Base-by-base conservation (phyloP, 2,329 filamentous ascomycete genomes). In the Aspergillus amoenus region DNA sequence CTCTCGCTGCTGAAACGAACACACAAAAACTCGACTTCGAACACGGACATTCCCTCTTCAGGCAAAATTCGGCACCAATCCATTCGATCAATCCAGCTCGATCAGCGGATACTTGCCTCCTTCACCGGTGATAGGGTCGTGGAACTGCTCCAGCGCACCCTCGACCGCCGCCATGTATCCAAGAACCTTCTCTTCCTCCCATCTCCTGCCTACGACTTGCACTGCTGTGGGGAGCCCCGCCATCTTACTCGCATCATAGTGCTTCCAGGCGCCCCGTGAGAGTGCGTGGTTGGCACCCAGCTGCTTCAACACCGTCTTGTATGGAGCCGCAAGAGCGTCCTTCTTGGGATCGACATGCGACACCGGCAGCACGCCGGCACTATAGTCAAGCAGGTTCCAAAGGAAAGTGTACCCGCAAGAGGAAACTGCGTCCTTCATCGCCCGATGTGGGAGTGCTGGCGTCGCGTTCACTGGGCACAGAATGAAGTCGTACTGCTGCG, bases 381-480 rank as follows among this genome's bases (percentile, higher is more conserved):
- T 85, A 74, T 97, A 97, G 70, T 97, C 93, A 48, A 97, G 84
- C 85, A 97, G 64, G 67, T 97, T 97, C 78, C 94, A 97, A 55
- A 96, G 76, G 71, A 97, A 96, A 0, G 93, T 97, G 70, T 97
- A 97, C 1, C 91, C 92, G 67, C 93, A 97, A 64, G 88, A 91
- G 61, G 88, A 89, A 44, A 94, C 86, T 3, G 91, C 91, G 66
- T 93, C 87, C 64, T 85, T 84, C 91, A 96, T 97, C 0, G 86
- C 92, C 46, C 87, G 85, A 70, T 96, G 92, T 1, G 92, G 92
- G 3, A 96, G 84, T 0, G 93, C 93, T 1, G 93, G 92, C 0
- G 91, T 96, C 0, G 93, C 91, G 71, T 97, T 96, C 0, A 88
- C 91, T n/a, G 90, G 89, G 9, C 89, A 86, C 34, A 97, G 75